Evolutionary conservation across 495 filamentous ascomycete genomes (phyloP), one percentile per base, ranked within the genome.

Genomic region (Usnea hakonensis): DNA sequence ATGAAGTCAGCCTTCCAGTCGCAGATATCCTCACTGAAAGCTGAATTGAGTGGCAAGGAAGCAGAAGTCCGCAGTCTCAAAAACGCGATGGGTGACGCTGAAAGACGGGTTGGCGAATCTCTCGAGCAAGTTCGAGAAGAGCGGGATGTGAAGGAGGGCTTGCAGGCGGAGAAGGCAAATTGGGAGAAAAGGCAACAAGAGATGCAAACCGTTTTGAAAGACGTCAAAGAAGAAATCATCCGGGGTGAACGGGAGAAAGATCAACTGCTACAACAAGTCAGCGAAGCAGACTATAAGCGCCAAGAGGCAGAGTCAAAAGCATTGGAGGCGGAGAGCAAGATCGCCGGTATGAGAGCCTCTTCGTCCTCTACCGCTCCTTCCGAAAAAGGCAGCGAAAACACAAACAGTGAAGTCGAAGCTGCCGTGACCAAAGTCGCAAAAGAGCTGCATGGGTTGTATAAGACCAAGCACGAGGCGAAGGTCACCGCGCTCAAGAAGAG

Each of bases 391-490:
- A 68, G 68, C 2, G 78, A 80, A 44, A 73, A 76, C 55, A 68
- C 64, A 11, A 65, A 74, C 68, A 75, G 74, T 63, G 83, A 86
- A 65, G 85, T 91, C 23, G 90, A 96, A 66, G 85, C 90, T 40
- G 93, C 95, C 19, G 90, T 97, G n/a, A 89, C 92, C 73, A 88
- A 87, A 62, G 90, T 96, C 35, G 92, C 89, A 3, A 82, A 88
- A 14, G 94, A 98, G 68, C 80, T 97, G 30, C 94, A 98, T 69
- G 80, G 83, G 0, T 79, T 96, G n/a, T 98, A 98, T 78, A 97
- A 96, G 75, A 81, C 84, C 70, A 98, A 98, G 71, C 95, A 98
- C 70, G 92, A 96, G 76, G 88, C 85, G 53, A 98, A 98, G 75
- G 92, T 97, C 32, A 83, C 88, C 0, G 91, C 91, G 10, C 79